Evolutionary conservation across 108 stramenopile species (phyloP).

Genomic region (Cyclotella cryptica): DNA sequence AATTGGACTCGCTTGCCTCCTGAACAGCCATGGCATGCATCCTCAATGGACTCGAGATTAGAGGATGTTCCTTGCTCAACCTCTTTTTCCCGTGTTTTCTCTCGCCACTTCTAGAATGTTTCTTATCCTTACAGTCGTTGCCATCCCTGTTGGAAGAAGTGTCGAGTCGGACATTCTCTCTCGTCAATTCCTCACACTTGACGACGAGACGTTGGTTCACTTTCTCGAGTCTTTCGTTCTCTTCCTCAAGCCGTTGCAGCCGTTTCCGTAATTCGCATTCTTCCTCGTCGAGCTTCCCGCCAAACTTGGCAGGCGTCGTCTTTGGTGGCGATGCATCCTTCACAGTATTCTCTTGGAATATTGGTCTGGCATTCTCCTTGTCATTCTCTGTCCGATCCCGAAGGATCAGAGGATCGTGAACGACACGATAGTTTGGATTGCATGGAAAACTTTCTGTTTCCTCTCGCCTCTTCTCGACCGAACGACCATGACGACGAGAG

Average conservation of each 20-base stretch:
- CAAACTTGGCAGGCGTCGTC: background rate
- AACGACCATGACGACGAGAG: background rate
- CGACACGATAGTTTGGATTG: background rate
- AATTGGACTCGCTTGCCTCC: conserved; percentile 31
- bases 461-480: background rate
- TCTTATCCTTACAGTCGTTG: background rate
- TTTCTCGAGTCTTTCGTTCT: conserved; percentile 28
- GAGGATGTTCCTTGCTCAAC: conserved; percentile 31
- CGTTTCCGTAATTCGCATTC: conserved; percentile 9
- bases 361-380: background rate
- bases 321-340: background rate
- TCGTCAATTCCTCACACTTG: conserved; percentile 20
- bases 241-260: conserved; percentile 25
- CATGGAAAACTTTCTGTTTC: background rate
- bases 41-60: conserved; percentile 27
- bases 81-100: conserved; percentile 6
- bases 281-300: background rate
- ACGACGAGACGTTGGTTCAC: conserved; percentile 18
- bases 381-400: background rate
- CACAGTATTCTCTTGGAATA: background rate
- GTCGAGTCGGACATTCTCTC: conserved; percentile 11
- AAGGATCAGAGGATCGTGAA: too few species aligned
- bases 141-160: background rate
- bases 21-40: conserved; percentile 37
- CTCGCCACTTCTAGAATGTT: background rate